Percentiles rank a stretch among this genome's conserved stretches.
Evolutionary conservation across 768 basidiomycete species (phyloP).

Genomic region (Amanita rubescens): DNA sequence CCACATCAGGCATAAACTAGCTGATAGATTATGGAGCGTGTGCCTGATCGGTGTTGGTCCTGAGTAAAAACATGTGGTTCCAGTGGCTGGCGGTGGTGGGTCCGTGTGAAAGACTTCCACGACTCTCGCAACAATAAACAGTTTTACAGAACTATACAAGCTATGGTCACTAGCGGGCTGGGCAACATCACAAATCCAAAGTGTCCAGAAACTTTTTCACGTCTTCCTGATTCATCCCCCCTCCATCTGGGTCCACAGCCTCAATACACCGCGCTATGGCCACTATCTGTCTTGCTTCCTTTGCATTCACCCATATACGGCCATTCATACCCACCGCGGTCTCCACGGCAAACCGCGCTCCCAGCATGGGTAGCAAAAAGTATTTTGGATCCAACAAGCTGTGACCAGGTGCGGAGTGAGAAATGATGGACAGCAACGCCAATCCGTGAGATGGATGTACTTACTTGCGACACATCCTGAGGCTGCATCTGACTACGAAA

Average conservation of each 20-base stretch:
- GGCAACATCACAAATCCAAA: constrained; percentile 34
- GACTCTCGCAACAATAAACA: too few species aligned
- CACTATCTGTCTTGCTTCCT: constrained; percentile 67
- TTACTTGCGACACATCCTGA: constrained; percentile 82
- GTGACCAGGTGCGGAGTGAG: constrained; percentile 1
- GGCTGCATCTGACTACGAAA: constrained; percentile 71
- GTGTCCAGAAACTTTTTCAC: constrained; percentile 46
- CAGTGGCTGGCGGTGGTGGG: too few species aligned
- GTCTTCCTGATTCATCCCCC: constrained; percentile 46
- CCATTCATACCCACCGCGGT: constrained; percentile 89
- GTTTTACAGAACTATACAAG: too few species aligned
- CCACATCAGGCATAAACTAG: too few species aligned
- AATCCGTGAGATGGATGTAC: constrained; percentile 22
- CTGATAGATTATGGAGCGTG: too few species aligned
- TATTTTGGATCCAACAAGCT: constrained; percentile 78
- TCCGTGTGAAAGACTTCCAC: too few species aligned
- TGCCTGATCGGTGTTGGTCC: too few species aligned
- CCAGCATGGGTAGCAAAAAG: constrained; percentile 76
- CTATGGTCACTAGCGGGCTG: too few species aligned
- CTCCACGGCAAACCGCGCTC: constrained; percentile 79
- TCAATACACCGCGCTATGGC: constrained; percentile 75
- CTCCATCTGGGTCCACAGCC: constrained; percentile 69
- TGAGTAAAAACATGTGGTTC: too few species aligned
- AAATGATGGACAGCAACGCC: constrained; percentile 3
- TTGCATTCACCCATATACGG: constrained; percentile 80